Percentiles rank a stretch among this genome's conserved stretches.
phyloP scores from a whole-genome alignment of 805 yeast species.

The Ogataea philodendri region DNA sequence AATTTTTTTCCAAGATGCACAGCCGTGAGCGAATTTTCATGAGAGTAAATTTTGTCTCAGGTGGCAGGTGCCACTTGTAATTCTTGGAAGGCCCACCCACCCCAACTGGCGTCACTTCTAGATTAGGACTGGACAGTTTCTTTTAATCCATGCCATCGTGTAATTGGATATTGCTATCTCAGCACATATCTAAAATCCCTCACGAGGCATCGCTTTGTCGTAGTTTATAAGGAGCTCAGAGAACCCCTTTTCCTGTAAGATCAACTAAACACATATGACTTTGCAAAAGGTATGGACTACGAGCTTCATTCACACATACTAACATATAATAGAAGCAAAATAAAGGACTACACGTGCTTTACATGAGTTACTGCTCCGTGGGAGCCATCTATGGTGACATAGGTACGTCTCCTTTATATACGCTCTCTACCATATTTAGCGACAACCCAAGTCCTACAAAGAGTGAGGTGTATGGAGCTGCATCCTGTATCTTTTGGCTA shows the following conservation, averaged over 20 bases:
- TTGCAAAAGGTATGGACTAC: neutral
- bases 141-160: neutral
- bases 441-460: constrained; percentile 32
- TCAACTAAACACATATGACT: neutral
- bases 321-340: constrained; percentile 6
- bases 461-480: constrained; percentile 47
- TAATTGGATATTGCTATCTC: constrained; percentile 1
- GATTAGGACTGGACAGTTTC: neutral
- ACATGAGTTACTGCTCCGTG: constrained; percentile 34
- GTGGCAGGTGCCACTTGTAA: constrained; percentile 1
- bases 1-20: constrained; percentile 9
- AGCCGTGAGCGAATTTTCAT: constrained; percentile 4
- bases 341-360: constrained; percentile 7
- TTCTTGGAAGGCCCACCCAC: too few relatives aligned
- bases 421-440: constrained; percentile 38
- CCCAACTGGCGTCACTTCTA: too few relatives aligned
- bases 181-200: constrained; percentile 1
- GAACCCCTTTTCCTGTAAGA: neutral
- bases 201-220: neutral
- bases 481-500: constrained; percentile 53
- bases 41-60: neutral
- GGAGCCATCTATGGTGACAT: constrained; percentile 67
- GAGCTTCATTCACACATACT: neutral
- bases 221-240: constrained; percentile 1
- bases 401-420: constrained; percentile 61